Evolutionary conservation across 345 rosid species (phyloP), one percentile per base, ranked within the genome.

Genomic region (Kernera saxatilis): DNA sequence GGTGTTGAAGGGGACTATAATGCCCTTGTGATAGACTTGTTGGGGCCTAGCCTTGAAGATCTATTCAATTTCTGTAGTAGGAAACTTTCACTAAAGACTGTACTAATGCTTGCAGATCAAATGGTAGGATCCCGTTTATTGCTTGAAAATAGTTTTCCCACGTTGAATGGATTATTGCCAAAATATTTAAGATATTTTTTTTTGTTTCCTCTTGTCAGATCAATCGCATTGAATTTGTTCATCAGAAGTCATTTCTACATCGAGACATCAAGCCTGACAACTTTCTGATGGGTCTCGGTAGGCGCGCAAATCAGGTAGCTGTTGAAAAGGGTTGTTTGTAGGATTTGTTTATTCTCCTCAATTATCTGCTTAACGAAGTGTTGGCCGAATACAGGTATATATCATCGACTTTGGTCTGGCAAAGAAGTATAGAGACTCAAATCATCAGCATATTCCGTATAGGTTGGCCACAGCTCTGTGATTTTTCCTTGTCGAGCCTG

Each of bases 31-130:
- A 88, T 91, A 78, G 95, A 88, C 84, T 83, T 91, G 63, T 70
- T 91, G 80, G 97, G 97, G 61, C 97, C 95, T 56, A 91, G 97
- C 82, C 97, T 91, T 58, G 95, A 91, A 84, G 95, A 91, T 78
- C 79, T 91, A 78, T 91, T 91, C 81, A 88, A 87, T 84, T 87
- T 91, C 69, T 91, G 95, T 70, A 84, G 89, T 69, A 82, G 97
- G 69, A 91, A 91, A 80, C 80, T 91, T 54, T 88, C 95, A 60
- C 83, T 91, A 52, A 88, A 91, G 86, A 88, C 97, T 55, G 95
- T 91, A 30, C 86, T 91, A 56, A 85, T 91, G 97, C 95, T 91
- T 79, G 95, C 97, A 11, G 97, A 91, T 79, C 97, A 91, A 79
- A 91, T 91, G 97, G 97, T 88, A 82, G 64, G 77, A 71, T 71